A percentile compares a stretch with the other conserved stretches of the same genome.
Conservation (phyloP, 345 rosid genomes). For the Bruguiera sexangula region DNA sequence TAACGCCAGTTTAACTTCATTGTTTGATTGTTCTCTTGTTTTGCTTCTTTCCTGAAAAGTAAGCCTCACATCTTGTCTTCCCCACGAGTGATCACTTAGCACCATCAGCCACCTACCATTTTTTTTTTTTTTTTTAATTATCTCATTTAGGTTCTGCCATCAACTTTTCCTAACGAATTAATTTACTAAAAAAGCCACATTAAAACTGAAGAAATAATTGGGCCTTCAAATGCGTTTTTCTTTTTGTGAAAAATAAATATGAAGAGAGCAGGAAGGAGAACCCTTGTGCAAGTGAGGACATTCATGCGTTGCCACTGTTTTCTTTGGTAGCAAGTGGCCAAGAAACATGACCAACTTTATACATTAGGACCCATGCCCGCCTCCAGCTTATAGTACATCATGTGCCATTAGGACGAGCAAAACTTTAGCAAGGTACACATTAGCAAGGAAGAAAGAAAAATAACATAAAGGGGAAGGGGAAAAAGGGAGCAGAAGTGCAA, state of each 20-base stretch:
- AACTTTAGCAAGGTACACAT: not conserved
- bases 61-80: too few relatives aligned
- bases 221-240: too few relatives aligned
- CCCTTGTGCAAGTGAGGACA: not conserved
- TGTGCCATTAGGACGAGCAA: constrained; percentile 14
- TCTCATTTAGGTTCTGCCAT: too few relatives aligned
- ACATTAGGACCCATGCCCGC: constrained; percentile 4
- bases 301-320: not conserved
- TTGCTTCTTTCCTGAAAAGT: too few relatives aligned
- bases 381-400: not conserved
- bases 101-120: too few relatives aligned
- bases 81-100: too few relatives aligned
- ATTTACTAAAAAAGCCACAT: too few relatives aligned
- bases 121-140: too few relatives aligned
- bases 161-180: too few relatives aligned
- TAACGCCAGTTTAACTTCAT: not conserved
- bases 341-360: not conserved
- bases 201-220: too few relatives aligned
- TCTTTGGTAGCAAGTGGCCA: not conserved
- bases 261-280: not conserved
- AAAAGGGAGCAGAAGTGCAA: not conserved
- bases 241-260: not conserved
- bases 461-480: not conserved
- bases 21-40: not conserved
- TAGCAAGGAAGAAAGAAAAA: not conserved